Conservation (phyloP, 495 filamentous ascomycete genomes). For the Daldinia decipiens region DNA sequence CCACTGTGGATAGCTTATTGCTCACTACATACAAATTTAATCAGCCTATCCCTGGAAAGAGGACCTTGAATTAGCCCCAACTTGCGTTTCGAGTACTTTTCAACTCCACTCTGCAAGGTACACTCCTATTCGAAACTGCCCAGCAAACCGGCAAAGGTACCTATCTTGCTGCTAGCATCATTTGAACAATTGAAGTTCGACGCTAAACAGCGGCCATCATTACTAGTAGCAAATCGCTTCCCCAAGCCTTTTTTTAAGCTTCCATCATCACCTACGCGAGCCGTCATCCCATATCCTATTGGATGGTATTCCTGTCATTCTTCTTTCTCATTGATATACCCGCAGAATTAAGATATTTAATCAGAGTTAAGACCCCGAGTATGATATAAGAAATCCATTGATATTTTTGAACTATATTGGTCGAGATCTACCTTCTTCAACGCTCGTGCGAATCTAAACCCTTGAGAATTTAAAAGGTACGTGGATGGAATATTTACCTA, state of each 20-base stretch:
- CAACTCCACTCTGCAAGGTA: slow-evolving; percentile 42
- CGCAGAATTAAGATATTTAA: background rate
- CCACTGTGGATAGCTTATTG: background rate
- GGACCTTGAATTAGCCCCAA: slow-evolving; percentile 6
- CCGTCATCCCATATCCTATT: background rate
- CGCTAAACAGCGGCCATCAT: background rate
- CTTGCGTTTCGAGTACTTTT: slow-evolving; percentile 34
- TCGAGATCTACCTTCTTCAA: background rate
- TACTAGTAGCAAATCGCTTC: slow-evolving; percentile 1
- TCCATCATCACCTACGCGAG: background rate
- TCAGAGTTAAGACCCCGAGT: background rate
- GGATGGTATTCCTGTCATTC: background rate
- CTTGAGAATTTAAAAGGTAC: background rate
- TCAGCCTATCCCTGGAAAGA: slow-evolving; percentile 26
- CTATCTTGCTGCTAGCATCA: slow-evolving; percentile 3
- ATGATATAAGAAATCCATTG: background rate
- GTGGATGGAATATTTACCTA: background rate
- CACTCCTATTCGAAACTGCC: slow-evolving; percentile 33
- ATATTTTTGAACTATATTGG: background rate
- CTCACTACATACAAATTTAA: slow-evolving; percentile 8
- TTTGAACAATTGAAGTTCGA: background rate
- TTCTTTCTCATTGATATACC: background rate
- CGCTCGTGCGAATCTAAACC: background rate
- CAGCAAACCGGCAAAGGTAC: slow-evolving; percentile 18
- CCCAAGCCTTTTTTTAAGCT: background rate